Evolutionary conservation across 1,139 yeast genomes (phyloP).

Genomic region (Sugiyamaella sp.): DNA sequence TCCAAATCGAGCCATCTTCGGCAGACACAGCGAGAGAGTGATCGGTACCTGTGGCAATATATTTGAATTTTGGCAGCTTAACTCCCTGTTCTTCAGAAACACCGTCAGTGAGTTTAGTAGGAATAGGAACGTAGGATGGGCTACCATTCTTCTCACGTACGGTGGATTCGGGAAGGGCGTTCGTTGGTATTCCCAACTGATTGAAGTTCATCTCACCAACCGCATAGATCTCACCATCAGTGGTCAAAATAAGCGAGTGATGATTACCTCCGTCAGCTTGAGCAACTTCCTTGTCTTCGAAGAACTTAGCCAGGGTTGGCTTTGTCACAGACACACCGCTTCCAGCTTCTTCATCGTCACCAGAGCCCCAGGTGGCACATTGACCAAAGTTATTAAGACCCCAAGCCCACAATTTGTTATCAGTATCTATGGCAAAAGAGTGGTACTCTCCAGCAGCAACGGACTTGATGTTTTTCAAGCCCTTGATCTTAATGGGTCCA

Average conservation of each 20-base stretch:
- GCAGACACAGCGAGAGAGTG: constrained; percentile 82
- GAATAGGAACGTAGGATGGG: constrained; percentile 84
- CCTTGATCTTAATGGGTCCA: constrained; percentile 42
- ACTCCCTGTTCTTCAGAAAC: constrained; percentile 41
- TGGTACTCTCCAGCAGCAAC: constrained; percentile 96
- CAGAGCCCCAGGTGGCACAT: constrained; percentile 71
- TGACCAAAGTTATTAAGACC: constrained; percentile 97
- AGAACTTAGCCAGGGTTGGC: constrained; percentile 69
- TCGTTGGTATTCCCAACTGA: constrained; percentile 78
- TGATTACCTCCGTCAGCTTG: constrained; percentile 92
- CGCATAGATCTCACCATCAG: constrained; percentile 70
- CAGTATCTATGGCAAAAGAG: constrained; percentile 83
- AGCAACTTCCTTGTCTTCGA: constrained; percentile 59
- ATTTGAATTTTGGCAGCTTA: constrained; percentile 60
- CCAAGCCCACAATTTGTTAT: constrained; percentile 80
- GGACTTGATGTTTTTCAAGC: constrained; percentile 67
- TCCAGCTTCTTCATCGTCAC: constrained; percentile 78
- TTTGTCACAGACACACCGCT: constrained; percentile 68
- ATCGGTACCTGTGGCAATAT: constrained; percentile 84
- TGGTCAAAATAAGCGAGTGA: constrained; percentile 77
- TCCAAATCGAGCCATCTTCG: constrained; percentile 78
- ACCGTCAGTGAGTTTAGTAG: constrained; percentile 60
- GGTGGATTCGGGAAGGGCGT: constrained; percentile 65
- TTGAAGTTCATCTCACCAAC: constrained; percentile 95
- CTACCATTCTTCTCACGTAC: constrained; percentile 79